Evolutionary conservation across 176 grass and related monocot genomes (phyloP).

Genomic region (Alopecurus myosuroides): DNA sequence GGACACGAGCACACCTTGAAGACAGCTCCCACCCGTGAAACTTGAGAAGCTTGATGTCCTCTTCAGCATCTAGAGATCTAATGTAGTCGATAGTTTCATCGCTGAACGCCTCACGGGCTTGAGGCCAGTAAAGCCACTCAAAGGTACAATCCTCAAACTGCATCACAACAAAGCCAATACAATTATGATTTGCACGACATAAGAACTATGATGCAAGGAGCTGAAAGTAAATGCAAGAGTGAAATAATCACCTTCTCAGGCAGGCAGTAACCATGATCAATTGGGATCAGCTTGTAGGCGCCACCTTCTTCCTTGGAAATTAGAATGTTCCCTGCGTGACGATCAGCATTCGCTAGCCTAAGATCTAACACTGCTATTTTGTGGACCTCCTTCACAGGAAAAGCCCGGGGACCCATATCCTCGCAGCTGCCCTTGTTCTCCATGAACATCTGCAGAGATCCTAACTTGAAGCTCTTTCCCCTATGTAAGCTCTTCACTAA

Average conservation of each 20-base stretch:
- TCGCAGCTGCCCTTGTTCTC: constrained; percentile 63
- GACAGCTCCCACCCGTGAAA: constrained; percentile 69
- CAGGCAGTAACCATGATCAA: constrained; percentile 91
- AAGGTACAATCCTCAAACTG: constrained; percentile 81
- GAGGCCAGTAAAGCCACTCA: constrained; percentile 75
- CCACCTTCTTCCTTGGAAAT: constrained; percentile 37
- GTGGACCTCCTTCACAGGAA: constrained; percentile 71
- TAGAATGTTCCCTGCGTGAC: constrained; percentile 77
- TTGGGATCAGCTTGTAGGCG: constrained; percentile 51
- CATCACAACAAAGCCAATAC: not conserved
- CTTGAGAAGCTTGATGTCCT: constrained; percentile 67
- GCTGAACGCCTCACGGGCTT: constrained; percentile 52
- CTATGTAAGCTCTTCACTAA: constrained; percentile 50
- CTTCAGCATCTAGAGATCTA: constrained; percentile 58
- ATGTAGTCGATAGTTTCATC: constrained; percentile 50
- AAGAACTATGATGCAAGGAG: not conserved
- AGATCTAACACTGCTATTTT: constrained; percentile 81
- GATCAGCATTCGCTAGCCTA: constrained; percentile 80
- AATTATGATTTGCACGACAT: not conserved
- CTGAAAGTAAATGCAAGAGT: not conserved
- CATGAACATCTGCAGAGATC: constrained; percentile 78
- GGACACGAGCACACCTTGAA: constrained; percentile 27
- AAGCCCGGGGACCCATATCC: constrained; percentile 56
- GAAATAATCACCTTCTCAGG: constrained; percentile 58
- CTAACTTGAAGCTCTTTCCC: constrained; percentile 64